These are phyloP conservation scores for Malus hybrid DNA, from an alignment of 331 rosid species.

Conservation along the genomic window DNA sequence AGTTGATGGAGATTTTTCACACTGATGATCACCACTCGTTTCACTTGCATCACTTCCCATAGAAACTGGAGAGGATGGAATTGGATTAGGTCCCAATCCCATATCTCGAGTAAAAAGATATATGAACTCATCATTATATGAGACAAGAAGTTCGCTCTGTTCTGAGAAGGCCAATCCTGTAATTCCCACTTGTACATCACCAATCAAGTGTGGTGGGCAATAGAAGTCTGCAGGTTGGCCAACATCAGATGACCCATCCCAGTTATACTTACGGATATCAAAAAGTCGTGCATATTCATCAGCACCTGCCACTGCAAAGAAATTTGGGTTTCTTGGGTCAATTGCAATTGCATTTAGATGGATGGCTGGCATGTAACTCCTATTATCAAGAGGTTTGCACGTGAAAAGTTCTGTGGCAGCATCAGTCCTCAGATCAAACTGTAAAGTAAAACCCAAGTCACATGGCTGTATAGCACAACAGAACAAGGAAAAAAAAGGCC, in stretches of 20 bases:
- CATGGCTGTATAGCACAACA: constrained; percentile 5
- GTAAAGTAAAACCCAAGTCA: constrained; percentile 26
- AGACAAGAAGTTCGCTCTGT: constrained; percentile 76
- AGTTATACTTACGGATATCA: constrained; percentile 70
- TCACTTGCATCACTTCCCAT: constrained; percentile 50
- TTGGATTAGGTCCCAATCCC: constrained; percentile 64
- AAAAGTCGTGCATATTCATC: constrained; percentile 69
- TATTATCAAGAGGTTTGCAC: constrained; percentile 43
- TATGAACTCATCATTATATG: constrained; percentile 65
- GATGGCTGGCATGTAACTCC: constrained; percentile 34
- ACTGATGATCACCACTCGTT: constrained; percentile 25
- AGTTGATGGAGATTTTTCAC: constrained; percentile 24
- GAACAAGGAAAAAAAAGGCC: neutral
- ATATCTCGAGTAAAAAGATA: constrained; percentile 74
- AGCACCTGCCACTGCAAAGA: constrained; percentile 74
- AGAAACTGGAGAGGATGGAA: constrained; percentile 36
- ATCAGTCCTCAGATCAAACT: constrained; percentile 83
- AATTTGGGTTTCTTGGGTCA: constrained; percentile 87
- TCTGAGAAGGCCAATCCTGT: constrained; percentile 93
- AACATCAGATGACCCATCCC: constrained; percentile 60
- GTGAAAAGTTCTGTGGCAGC: constrained; percentile 60
- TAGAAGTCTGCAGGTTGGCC: constrained; percentile 55
- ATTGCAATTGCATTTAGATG: constrained; percentile 71
- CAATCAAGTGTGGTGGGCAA: constrained; percentile 71
- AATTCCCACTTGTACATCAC: constrained; percentile 49